Evolutionary conservation across 2,329 filamentous ascomycete genomes (phyloP).

Genomic region (Arthrobotrys entomopaga): DNA sequence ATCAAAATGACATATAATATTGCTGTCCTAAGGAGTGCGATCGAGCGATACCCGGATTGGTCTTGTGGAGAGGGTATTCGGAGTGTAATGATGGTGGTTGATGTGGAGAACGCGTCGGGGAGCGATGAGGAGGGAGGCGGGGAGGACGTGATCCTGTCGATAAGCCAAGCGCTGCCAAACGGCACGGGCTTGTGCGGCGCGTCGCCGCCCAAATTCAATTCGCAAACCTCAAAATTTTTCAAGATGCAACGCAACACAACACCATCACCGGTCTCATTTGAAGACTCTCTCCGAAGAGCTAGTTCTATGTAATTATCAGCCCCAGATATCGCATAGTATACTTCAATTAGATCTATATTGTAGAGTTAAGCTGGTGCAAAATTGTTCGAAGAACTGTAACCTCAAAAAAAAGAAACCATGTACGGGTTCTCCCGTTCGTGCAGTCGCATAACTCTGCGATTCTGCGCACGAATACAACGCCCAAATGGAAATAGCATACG

Average conservation of each 20-base stretch:
- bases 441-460: conserved; percentile 9
- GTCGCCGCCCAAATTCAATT: background rate
- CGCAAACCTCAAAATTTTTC: conserved; percentile 49
- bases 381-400: background rate
- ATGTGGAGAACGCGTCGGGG: conserved; percentile 42
- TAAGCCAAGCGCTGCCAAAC: conserved; percentile 51
- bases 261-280: background rate
- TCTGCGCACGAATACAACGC: conserved; percentile 9
- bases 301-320: too few relatives aligned
- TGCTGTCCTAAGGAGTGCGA: conserved; percentile 21
- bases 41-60: background rate
- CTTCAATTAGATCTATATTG: too few relatives aligned
- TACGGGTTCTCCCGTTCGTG: conserved; percentile 9
- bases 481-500: conserved; percentile 1
- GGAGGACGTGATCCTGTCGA: conserved; percentile 55
- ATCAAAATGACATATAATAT: conserved; percentile 24
- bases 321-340: too few relatives aligned
- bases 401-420: conserved; percentile 8
- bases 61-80: conserved; percentile 10
- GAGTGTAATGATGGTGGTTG: background rate
- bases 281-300: background rate
- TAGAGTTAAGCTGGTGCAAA: background rate
- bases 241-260: conserved; percentile 50
- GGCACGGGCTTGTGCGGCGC: conserved; percentile 17
- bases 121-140: conserved; percentile 48